Percentiles rank a stretch among this genome's conserved stretches.
These are phyloP conservation scores for Globisporangium nunn DNA, from an alignment of 352 stramenopile genomes.

Conservation along the genomic window DNA sequence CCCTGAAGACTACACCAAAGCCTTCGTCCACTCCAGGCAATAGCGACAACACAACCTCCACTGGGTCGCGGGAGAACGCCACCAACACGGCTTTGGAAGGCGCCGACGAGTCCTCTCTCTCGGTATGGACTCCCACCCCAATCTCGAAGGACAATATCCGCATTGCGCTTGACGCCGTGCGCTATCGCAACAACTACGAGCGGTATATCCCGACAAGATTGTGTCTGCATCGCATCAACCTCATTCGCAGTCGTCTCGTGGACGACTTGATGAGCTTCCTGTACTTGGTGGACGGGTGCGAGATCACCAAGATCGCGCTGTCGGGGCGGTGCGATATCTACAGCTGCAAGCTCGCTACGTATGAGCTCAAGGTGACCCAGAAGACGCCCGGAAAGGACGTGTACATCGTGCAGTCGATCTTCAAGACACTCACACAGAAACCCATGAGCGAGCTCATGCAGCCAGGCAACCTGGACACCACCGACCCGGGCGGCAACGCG, in stretches of 20 bases:
- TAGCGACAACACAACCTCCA: background rate
- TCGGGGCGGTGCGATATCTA: conserved; percentile 40
- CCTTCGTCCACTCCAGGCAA: background rate
- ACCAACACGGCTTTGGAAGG: background rate
- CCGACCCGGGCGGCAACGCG: background rate
- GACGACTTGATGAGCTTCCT: conserved; percentile 22
- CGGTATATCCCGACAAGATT: conserved; percentile 21
- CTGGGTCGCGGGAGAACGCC: too few relatives aligned
- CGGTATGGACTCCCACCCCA: conserved; percentile 15
- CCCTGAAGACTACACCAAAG: background rate
- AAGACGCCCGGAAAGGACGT: conserved; percentile 18
- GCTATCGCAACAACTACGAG: conserved; percentile 35
- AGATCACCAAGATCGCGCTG: conserved; percentile 14
- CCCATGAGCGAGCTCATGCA: conserved; percentile 19
- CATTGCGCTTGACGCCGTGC: conserved; percentile 28
- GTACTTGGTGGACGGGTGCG: conserved; percentile 32
- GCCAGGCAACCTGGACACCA: conserved; percentile 29
- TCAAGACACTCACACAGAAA: conserved; percentile 31
- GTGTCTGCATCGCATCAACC: conserved; percentile 36
- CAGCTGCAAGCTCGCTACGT: conserved; percentile 33
- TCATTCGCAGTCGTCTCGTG: conserved; percentile 16
- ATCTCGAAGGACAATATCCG: conserved; percentile 17
- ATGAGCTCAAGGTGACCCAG: conserved; percentile 33
- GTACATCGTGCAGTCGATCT: conserved; percentile 34
- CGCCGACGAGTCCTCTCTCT: conserved; percentile 1